phyloP scores from a whole-genome alignment of 148 eudicot genomes.

The Arbutus unedo region DNA sequence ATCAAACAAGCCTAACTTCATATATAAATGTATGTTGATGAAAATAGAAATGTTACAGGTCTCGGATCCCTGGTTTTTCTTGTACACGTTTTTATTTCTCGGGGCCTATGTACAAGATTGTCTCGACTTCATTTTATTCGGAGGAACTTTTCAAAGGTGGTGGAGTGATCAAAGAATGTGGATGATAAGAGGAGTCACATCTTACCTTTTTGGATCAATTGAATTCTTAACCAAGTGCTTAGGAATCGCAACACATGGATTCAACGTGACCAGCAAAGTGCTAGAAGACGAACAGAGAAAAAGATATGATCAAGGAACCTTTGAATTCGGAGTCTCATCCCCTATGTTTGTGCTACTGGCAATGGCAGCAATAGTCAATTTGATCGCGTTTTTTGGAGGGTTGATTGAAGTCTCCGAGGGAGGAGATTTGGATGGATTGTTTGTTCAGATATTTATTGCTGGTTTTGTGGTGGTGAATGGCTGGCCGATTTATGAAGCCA shows the following conservation, averaged over 20 bases:
- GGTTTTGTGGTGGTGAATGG: conserved; percentile 55
- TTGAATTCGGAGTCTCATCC: conserved; percentile 53
- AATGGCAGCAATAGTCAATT: conserved; percentile 47
- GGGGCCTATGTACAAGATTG: conserved; percentile 46
- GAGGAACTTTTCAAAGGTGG: conserved; percentile 43
- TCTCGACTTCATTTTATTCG: conserved; percentile 30
- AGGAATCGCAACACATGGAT: conserved; percentile 31
- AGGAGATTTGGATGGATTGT: conserved; percentile 25
- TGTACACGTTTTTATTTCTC: conserved; percentile 41
- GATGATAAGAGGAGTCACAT: conserved; percentile 54
- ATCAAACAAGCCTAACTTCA: background rate
- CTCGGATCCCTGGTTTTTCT: conserved; percentile 26
- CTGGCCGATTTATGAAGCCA: conserved; percentile 65
- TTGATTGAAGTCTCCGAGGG: conserved; percentile 14
- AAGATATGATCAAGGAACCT: conserved; percentile 51
- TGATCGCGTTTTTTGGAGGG: conserved; percentile 35
- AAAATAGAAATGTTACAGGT: conserved; percentile 23
- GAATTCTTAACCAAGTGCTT: conserved; percentile 40
- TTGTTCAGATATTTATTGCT: conserved; percentile 43
- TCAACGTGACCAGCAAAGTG: conserved; percentile 48
- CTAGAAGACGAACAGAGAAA: conserved; percentile 38
- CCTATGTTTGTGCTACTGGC: conserved; percentile 56
- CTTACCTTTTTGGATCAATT: conserved; percentile 37
- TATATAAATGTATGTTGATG: background rate
- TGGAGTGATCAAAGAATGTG: conserved; percentile 67